Evolutionary conservation across 2,329 filamentous ascomycete genomes (phyloP).

Genomic region (Ramularia collo-cygni): DNA sequence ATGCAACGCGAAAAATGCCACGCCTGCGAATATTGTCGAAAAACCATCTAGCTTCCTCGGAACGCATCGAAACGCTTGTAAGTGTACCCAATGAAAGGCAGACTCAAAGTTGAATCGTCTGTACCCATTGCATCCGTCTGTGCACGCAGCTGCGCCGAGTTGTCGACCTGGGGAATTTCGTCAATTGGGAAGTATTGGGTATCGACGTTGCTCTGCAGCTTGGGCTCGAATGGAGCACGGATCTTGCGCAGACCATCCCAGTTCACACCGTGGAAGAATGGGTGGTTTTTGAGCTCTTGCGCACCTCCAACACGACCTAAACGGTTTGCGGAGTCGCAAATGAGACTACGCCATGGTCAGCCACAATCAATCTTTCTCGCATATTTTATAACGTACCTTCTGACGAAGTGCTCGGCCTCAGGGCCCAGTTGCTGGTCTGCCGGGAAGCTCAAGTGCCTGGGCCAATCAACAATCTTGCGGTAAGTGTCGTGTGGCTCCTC

Average conservation of each 20-base stretch:
- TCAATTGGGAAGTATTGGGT: conserved; percentile 98
- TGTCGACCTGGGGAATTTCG: conserved; percentile 95
- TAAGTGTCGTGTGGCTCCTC: conserved; percentile 98
- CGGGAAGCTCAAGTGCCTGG: conserved; percentile 90
- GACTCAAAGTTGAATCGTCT: conserved; percentile 85
- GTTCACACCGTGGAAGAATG: conserved; percentile 94
- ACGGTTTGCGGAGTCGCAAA: conserved; percentile 89
- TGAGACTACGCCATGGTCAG: conserved; percentile 55
- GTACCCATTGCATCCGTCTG: conserved; percentile 68
- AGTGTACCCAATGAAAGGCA: conserved; percentile 94
- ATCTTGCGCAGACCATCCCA: conserved; percentile 91
- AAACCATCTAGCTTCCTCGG: conserved; percentile 29
- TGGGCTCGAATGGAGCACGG: conserved; percentile 91
- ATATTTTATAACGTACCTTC: conserved; percentile 56
- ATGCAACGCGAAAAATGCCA: conserved; percentile 1
- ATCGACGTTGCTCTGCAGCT: conserved; percentile 85
- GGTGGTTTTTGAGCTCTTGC: conserved; percentile 85
- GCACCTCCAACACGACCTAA: conserved; percentile 76
- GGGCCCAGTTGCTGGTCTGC: conserved; percentile 84
- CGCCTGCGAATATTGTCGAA: background rate
- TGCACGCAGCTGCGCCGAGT: conserved; percentile 76
- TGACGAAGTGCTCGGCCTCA: conserved; percentile 86
- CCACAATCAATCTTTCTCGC: background rate
- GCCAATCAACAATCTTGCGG: conserved; percentile 98
- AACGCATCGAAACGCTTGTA: conserved; percentile 91